phyloP scores from a whole-genome alignment of 352 stramenopile species.

The Globisporangium rhizosaccharum region DNA sequence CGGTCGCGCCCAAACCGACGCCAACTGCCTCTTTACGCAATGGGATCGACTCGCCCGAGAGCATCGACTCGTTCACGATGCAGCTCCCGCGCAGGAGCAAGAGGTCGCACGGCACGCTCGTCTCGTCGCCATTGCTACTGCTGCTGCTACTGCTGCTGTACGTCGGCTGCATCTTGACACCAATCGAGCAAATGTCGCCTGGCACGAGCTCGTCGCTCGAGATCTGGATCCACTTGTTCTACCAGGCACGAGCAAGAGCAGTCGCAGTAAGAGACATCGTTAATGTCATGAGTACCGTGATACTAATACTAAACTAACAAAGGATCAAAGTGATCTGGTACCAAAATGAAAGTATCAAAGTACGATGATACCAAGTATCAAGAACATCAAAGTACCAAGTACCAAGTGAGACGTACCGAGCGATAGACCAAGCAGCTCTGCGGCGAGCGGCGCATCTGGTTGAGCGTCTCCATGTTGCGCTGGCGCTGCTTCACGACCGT shows the following conservation, averaged over 20 bases:
- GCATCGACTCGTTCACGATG: slow-evolving; percentile 95
- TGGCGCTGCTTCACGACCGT: slow-evolving; percentile 90
- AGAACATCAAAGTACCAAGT: neutral
- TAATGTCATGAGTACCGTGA: neutral
- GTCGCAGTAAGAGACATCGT: neutral
- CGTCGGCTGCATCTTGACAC: slow-evolving; percentile 20
- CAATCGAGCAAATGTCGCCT: slow-evolving; percentile 84
- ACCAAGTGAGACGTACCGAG: neutral
- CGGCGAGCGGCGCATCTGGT: slow-evolving; percentile 67
- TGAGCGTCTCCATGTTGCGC: slow-evolving; percentile 84
- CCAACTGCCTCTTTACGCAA: slow-evolving; percentile 86
- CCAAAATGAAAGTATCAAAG: too few species aligned
- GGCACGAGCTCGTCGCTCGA: slow-evolving; percentile 70
- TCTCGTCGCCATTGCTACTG: slow-evolving; percentile 1
- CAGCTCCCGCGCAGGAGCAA: slow-evolving; percentile 87
- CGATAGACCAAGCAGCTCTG: slow-evolving; percentile 81
- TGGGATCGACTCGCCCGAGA: slow-evolving; percentile 94
- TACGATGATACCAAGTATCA: too few species aligned
- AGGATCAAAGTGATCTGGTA: too few species aligned
- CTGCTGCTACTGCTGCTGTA: slow-evolving; percentile 7
- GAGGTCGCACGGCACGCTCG: slow-evolving; percentile 84
- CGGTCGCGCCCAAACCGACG: slow-evolving; percentile 7
- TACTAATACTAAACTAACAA: too few species aligned
- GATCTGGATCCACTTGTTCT: slow-evolving; percentile 55
- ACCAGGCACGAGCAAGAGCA: neutral